Evolutionary conservation across 768 basidiomycete species (phyloP), one percentile per base, ranked within the genome.

Genomic region (Guyanaporus albipodus): DNA sequence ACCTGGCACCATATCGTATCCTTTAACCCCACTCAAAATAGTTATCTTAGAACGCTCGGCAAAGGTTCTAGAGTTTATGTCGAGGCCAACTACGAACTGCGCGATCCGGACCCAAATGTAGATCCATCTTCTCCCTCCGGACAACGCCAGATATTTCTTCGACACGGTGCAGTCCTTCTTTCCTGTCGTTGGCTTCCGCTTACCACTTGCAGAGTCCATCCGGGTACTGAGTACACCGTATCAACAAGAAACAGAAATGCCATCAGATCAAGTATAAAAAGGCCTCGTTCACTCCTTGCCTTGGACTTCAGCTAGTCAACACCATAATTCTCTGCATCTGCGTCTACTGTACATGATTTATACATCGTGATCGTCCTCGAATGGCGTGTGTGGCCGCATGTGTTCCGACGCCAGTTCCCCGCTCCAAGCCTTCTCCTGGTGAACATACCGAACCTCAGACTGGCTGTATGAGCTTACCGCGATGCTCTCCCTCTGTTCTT

Each of bases 1-100:
- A 84, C 86, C 19, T 94, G 83, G 80, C 91, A 93, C 59, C 72
- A 80, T 36, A 56, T 94, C 38, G 58, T 91, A 38, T 91, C 84
- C 21, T 92, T 92, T 73, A 69, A 70, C n/a, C 74, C 80, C 8
- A 4, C 35, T 32, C 57, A 79, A n/a, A 83, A 83, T 54, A 79
- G 71, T 48, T 88, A 77, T 57, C 77, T 94, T 28, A 73, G 70
- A 48, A 79, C 68, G 34, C 62, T 94, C 32, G 75, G 67, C 56
- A 87, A 87, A 53, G 91, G 91, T 6, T 69, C 77, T 39, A 80
- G 72, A 48, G 90, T 94, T 15, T 91, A 82, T 50, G 89, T 88
- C 28, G 91, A 94, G 64, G 83, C 89, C 23, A 74, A 71, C 54
- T 91, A 77, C 50, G 88, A 91, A 64, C 64, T 91, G 19, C 78